Evolutionary conservation across 495 filamentous ascomycete species (phyloP).

Genomic region (Pyrenula aspistea): DNA sequence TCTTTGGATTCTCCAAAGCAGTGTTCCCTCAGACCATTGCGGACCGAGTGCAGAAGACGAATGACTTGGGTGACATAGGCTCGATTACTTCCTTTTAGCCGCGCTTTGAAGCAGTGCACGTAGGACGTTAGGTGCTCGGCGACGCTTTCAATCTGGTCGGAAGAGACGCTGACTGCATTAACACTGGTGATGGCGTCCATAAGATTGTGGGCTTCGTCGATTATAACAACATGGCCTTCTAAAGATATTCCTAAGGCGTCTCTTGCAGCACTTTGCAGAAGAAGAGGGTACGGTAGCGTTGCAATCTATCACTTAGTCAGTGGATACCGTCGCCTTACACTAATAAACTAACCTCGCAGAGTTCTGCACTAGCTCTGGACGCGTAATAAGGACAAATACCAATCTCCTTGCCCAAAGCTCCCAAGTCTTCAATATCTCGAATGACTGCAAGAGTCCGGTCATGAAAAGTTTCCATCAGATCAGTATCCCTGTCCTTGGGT

Average conservation of each 20-base stretch:
- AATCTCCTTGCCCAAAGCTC: constrained; percentile 60
- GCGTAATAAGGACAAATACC: constrained; percentile 94
- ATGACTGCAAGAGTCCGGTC: constrained; percentile 77
- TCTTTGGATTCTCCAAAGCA: constrained; percentile 26
- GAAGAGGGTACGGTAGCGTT: constrained; percentile 82
- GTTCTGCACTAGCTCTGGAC: constrained; percentile 66
- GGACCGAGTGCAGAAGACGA: constrained; percentile 66
- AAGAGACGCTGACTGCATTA: constrained; percentile 65
- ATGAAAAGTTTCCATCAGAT: constrained; percentile 66
- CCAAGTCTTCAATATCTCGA: constrained; percentile 89
- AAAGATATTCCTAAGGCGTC: constrained; percentile 80
- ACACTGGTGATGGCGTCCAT: constrained; percentile 90
- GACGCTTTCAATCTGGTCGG: constrained; percentile 58
- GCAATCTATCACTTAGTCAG: constrained; percentile 52
- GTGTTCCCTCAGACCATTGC: constrained; percentile 38
- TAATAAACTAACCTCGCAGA: constrained; percentile 49
- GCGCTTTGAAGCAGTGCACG: constrained; percentile 75
- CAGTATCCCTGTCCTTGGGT: constrained; percentile 63
- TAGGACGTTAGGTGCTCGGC: constrained; percentile 68
- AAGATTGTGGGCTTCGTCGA: constrained; percentile 96
- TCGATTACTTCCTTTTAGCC: constrained; percentile 82
- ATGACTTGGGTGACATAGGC: constrained; percentile 83
- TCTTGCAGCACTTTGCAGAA: constrained; percentile 79
- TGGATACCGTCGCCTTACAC: not conserved
- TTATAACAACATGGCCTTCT: constrained; percentile 78